Conservation (phyloP, 352 stramenopile genomes). For the Pythium chondricola region DNA sequence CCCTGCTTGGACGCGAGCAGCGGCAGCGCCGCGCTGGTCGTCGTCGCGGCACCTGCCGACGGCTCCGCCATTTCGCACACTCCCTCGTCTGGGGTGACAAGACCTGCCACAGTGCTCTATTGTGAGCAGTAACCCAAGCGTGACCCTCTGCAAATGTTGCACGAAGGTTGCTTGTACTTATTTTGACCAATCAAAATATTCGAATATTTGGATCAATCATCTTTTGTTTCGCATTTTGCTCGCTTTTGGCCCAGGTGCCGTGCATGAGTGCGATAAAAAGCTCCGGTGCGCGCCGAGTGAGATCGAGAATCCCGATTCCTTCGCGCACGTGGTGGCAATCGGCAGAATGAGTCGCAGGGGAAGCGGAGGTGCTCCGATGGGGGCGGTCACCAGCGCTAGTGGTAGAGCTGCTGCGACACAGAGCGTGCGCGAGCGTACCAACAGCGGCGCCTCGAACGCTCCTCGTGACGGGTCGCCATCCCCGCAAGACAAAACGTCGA, state of each 20-base stretch:
- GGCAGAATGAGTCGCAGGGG: conserved; percentile 16
- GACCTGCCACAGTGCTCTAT: neutral
- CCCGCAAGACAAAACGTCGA: conserved; percentile 11
- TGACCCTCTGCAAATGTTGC: neutral
- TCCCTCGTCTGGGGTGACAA: neutral
- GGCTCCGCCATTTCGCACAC: conserved; percentile 1
- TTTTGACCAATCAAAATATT: conserved; percentile 19
- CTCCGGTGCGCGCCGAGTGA: too few relatives aligned
- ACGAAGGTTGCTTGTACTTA: conserved; percentile 2
- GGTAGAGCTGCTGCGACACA: neutral
- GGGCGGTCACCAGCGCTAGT: neutral
- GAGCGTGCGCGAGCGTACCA: conserved; percentile 3
- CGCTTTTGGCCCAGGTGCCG: conserved; percentile 15
- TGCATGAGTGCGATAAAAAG: conserved; percentile 24
- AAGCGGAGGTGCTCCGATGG: neutral
- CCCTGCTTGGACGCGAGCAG: conserved; percentile 18
- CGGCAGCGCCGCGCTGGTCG: conserved; percentile 6
- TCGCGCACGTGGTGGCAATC: conserved; percentile 1
- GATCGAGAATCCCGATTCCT: conserved; percentile 6
- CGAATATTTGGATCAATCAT: conserved; percentile 12
- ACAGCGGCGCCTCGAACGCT: neutral
- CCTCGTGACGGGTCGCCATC: conserved; percentile 17
- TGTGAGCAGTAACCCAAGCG: neutral
- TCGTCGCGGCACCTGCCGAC: neutral
- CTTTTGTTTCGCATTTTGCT: conserved; percentile 14